A percentile compares a stretch with the other conserved stretches of the same genome.
phyloP scores from a whole-genome alignment of 257 asterid species.

The Scutellaria galericulata region DNA sequence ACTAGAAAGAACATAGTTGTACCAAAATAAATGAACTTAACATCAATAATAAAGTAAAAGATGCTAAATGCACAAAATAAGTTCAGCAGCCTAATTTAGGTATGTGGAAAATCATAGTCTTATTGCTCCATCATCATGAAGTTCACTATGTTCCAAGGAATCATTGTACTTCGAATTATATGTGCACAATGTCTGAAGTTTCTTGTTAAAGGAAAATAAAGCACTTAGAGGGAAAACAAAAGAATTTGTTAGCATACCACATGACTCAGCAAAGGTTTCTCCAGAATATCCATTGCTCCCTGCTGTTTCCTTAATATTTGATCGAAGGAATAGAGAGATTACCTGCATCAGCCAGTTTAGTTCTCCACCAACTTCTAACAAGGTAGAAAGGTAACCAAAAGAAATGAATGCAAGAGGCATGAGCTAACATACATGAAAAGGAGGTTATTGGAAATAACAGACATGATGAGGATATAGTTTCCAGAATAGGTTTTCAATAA shows the following conservation, averaged over 20 bases:
- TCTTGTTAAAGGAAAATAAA: constrained; percentile 26
- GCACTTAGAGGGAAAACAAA: constrained; percentile 26
- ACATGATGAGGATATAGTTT: constrained; percentile 22
- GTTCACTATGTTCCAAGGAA: constrained; percentile 19
- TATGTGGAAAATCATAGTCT: constrained; percentile 20
- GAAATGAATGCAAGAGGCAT: constrained; percentile 29
- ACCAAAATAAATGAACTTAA: neutral
- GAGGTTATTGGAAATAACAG: neutral
- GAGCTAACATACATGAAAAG: constrained; percentile 19
- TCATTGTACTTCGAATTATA: constrained; percentile 15
- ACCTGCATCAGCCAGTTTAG: constrained; percentile 65
- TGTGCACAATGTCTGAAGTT: neutral
- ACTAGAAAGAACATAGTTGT: constrained; percentile 25
- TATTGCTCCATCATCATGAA: constrained; percentile 21
- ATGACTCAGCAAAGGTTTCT: constrained; percentile 50
- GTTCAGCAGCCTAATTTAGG: constrained; percentile 30
- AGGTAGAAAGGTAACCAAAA: constrained; percentile 19
- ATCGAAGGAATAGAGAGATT: constrained; percentile 73
- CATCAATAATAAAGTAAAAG: neutral
- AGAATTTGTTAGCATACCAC: constrained; percentile 55
- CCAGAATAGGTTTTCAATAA: constrained; percentile 16
- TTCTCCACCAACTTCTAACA: constrained; percentile 21
- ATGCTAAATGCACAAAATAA: constrained; percentile 28
- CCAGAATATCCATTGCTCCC: constrained; percentile 48
- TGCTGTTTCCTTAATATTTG: constrained; percentile 56